These are phyloP conservation scores for Termitomyces sp. DNA, from an alignment of 768 basidiomycete species.

Conservation along the genomic window DNA sequence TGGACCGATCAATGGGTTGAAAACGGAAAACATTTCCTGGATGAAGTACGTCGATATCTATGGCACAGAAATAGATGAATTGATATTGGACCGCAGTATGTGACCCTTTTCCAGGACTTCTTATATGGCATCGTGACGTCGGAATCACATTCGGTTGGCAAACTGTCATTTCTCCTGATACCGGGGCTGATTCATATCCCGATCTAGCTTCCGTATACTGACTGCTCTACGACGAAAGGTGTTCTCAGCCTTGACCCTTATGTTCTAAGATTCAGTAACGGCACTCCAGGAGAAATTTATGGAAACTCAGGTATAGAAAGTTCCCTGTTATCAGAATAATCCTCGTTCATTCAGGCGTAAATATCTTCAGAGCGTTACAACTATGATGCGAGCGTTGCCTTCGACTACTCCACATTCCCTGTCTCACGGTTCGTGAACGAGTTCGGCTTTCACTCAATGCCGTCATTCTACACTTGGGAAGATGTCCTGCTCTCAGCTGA, in stretches of 20 bases:
- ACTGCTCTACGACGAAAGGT: constrained; percentile 53
- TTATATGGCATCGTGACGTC: constrained; percentile 40
- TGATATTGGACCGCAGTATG: constrained; percentile 20
- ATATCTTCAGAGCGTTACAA: constrained; percentile 43
- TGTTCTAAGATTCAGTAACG: constrained; percentile 42
- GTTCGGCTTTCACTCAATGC: constrained; percentile 63
- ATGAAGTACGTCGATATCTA: constrained; percentile 31
- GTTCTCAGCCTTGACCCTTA: constrained; percentile 54
- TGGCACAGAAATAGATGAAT: background rate
- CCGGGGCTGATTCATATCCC: background rate
- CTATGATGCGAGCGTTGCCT: constrained; percentile 45
- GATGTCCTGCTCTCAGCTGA: constrained; percentile 43
- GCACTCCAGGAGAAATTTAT: constrained; percentile 46
- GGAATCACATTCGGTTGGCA: constrained; percentile 42
- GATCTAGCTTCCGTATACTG: constrained; percentile 47
- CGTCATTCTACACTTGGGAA: constrained; percentile 56
- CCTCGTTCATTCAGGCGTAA: background rate
- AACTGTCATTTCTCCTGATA: background rate
- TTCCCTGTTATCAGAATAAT: background rate
- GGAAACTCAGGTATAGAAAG: constrained; percentile 40
- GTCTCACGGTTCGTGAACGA: constrained; percentile 50
- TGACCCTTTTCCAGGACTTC: constrained; percentile 46
- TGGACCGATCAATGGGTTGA: constrained; percentile 24
- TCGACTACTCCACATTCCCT: constrained; percentile 49
- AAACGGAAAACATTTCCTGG: constrained; percentile 42